phyloP scores from a whole-genome alignment of 345 rosid species.

The Dipteronia sinensis region DNA sequence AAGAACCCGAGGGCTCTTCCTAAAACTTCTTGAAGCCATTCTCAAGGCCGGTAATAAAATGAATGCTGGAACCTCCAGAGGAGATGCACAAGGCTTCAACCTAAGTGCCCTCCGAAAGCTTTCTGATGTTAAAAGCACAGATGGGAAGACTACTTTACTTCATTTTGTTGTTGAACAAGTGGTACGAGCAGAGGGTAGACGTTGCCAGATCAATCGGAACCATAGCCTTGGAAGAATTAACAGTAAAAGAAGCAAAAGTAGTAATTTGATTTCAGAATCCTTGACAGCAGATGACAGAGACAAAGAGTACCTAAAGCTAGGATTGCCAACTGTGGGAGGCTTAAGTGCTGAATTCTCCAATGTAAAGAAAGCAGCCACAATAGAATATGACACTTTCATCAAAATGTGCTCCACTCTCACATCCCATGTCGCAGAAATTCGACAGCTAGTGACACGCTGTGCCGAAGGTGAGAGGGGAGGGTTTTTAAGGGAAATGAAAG shows the following conservation, averaged over 20 bases:
- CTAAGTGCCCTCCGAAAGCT: constrained; percentile 65
- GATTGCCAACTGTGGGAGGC: constrained; percentile 53
- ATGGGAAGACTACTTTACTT: constrained; percentile 80
- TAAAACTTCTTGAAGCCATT: constrained; percentile 82
- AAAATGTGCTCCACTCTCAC: constrained; percentile 49
- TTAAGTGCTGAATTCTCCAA: constrained; percentile 52
- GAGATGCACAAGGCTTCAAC: constrained; percentile 81
- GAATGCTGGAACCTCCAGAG: constrained; percentile 91
- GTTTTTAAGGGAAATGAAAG: constrained; percentile 61
- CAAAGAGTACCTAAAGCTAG: constrained; percentile 46
- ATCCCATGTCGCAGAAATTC: constrained; percentile 44
- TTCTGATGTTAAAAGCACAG: constrained; percentile 70
- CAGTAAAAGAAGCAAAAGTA: constrained; percentile 1
- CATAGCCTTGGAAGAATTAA: constrained; percentile 24
- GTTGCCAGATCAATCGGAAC: constrained; percentile 28
- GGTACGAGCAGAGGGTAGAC: constrained; percentile 63
- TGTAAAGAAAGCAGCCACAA: constrained; percentile 63
- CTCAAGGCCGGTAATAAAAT: constrained; percentile 84
- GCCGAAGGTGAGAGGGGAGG: constrained; percentile 37
- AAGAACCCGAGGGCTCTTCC: constrained; percentile 63
- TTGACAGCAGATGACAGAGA: constrained; percentile 43
- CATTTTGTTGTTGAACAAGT: constrained; percentile 85
- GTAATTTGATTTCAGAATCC: constrained; percentile 19
- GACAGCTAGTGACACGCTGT: constrained; percentile 33
- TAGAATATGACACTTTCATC: constrained; percentile 53